Evolutionary conservation across 2,329 filamentous ascomycete genomes (phyloP).

Genomic region (Tolypocladium inflatum): DNA sequence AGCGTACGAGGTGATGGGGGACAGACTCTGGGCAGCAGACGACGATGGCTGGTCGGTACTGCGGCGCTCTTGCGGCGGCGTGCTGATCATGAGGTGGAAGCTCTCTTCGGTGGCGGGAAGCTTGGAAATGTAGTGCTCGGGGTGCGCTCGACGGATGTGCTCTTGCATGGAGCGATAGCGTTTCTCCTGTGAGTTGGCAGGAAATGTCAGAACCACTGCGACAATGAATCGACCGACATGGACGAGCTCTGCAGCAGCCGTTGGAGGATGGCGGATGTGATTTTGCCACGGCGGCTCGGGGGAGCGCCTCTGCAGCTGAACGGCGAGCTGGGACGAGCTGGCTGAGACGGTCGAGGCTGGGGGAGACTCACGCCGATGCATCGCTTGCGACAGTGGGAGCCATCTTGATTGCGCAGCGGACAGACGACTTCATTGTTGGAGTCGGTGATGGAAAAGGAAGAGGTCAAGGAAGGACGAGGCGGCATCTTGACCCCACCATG

Average conservation of each 20-base stretch:
- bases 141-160: conserved; percentile 94
- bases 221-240: neutral
- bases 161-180: conserved; percentile 98
- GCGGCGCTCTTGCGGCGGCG: conserved; percentile 65
- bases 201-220: conserved; percentile 10
- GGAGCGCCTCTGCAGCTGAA: neutral
- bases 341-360: neutral
- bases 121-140: conserved; percentile 95
- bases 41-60: conserved; percentile 28
- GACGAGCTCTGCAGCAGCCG: neutral
- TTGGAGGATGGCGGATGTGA: neutral
- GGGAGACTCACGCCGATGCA: conserved; percentile 83
- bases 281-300: neutral
- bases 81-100: conserved; percentile 93
- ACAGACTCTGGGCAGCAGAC: conserved; percentile 22
- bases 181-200: conserved; percentile 59
- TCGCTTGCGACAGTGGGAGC: conserved; percentile 92
- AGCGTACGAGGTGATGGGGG: conserved; percentile 7
- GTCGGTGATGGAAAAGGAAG: conserved; percentile 86
- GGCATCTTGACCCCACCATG: conserved; percentile 70
- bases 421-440: conserved; percentile 94
- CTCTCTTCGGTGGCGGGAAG: conserved; percentile 96
- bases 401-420: conserved; percentile 90
- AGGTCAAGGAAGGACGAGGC: conserved; percentile 76
- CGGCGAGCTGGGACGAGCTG: neutral